phyloP scores from a whole-genome alignment of 2,329 filamentous ascomycete species.

The Sporothrix phasma region DNA sequence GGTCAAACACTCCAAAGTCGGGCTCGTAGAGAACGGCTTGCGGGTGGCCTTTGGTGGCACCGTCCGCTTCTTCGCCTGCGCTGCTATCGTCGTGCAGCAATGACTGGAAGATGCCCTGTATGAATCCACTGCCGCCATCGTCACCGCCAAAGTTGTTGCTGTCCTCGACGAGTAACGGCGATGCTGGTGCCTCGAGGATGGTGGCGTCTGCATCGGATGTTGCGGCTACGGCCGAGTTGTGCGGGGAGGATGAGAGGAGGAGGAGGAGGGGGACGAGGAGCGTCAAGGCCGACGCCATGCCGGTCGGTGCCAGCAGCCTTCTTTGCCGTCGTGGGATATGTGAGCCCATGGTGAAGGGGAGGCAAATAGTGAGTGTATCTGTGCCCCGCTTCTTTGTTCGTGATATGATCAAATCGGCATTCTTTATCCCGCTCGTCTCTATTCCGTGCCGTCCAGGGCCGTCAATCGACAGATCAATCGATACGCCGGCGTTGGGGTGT shows the following conservation, averaged over 20 bases:
- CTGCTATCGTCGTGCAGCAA: neutral
- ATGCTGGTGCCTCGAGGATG: neutral
- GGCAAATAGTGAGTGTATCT: neutral
- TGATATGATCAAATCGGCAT: neutral
- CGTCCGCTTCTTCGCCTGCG: neutral
- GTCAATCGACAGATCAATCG: no score
- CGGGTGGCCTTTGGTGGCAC: slow-evolving; percentile 1
- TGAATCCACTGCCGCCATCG: neutral
- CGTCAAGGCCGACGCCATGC: slow-evolving; percentile 52
- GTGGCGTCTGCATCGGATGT: neutral
- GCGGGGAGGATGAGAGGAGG: slow-evolving; percentile 47
- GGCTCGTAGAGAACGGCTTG: slow-evolving; percentile 41
- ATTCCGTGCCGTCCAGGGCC: neutral
- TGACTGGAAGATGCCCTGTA: neutral
- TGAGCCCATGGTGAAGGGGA: neutral
- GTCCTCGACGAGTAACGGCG: neutral
- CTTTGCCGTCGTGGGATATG: neutral
- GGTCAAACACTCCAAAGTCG: slow-evolving; percentile 50
- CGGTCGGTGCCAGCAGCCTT: neutral
- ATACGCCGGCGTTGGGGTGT: no score
- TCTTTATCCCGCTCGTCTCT: neutral
- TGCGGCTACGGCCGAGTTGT: slow-evolving; percentile 32
- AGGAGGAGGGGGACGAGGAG: slow-evolving; percentile 48
- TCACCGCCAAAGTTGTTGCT: no score
- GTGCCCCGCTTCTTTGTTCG: neutral